Evolutionary conservation across 1,284 basidiomycete genomes (phyloP), one percentile per base, ranked within the genome.

Genomic region (Puccinia coronata): DNA sequence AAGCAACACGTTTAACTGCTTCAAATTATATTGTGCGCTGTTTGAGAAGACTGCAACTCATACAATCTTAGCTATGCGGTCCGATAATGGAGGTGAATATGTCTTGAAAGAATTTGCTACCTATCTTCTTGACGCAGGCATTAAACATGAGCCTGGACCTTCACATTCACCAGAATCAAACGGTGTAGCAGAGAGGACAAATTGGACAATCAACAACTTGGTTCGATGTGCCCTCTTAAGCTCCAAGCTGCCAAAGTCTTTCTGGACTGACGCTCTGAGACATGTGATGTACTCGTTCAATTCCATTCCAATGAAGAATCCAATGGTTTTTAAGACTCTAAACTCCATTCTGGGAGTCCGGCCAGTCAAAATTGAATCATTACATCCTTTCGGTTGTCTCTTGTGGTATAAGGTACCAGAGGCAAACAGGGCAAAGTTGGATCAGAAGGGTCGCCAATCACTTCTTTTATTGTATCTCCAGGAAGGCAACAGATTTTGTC

Each of bases 21-120:
- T 88, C 81, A 83, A 84, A 73, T 49, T 81, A 2, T 88, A 84
- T 83, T 84, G 86, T 53, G 83, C 86, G 0, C 78, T 82, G 75
- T 82, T 83, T 3, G 84, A 86, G 72, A 83, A 82, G 28, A 71
- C 82, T n/a, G 82, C 83, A 12, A 83, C 83, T 0, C 11, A n/a
- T 20, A 83, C 76, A 12, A 41, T 67, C 43, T 11, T 11, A 8
- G 5, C 63, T 12, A 51, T 74, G 1, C 72, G 31, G 4, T 11
- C 51, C 18, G 53, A 74, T 25, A 73, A 73, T 53, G 70, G 72
- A 6, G 72, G 72, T 3, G 53, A 74, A 25, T 74, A 39, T 59
- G 28, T n/a, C n/a, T 55, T 53, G 8, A 20, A 5, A 74, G 14
- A 4, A 43, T 9, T 2, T 34, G 59, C 36, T 16, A 39, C 6